These are phyloP conservation scores for Lentinula detonsa DNA, from an alignment of 768 basidiomycete genomes.

Conservation along the genomic window DNA sequence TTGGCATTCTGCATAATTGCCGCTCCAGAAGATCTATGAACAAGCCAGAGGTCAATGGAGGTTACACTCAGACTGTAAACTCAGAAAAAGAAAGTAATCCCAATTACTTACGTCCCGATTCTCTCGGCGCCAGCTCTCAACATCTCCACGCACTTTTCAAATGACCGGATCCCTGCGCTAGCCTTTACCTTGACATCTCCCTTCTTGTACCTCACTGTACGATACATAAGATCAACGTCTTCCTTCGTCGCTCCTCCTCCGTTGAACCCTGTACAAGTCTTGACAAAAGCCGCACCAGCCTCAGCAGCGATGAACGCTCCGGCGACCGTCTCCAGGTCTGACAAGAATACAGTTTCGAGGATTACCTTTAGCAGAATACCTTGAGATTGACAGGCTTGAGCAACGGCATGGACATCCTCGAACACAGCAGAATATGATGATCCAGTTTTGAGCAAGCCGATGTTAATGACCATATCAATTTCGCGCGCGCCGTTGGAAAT, in stretches of 20 bases:
- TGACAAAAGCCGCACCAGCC: conserved; percentile 47
- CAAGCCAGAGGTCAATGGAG: neutral
- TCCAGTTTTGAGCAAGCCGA: conserved; percentile 37
- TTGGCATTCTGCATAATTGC: conserved; percentile 19
- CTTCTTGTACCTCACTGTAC: conserved; percentile 28
- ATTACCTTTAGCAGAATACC: conserved; percentile 41
- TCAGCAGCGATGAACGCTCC: conserved; percentile 41
- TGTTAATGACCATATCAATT: conserved; percentile 47
- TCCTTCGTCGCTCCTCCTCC: conserved; percentile 39
- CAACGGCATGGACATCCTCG: conserved; percentile 33
- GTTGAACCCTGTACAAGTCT: conserved; percentile 47
- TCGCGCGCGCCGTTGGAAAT: conserved; percentile 41
- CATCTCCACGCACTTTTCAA: conserved; percentile 42
- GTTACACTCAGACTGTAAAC: neutral
- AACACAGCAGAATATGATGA: conserved; percentile 32
- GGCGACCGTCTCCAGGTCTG: conserved; percentile 38
- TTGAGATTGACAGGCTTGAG: conserved; percentile 21
- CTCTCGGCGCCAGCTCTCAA: conserved; percentile 43
- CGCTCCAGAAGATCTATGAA: conserved; percentile 19
- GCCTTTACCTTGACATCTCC: conserved; percentile 42
- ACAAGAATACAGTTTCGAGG: conserved; percentile 43
- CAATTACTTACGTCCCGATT: conserved; percentile 42
- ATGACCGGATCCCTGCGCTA: conserved; percentile 42
- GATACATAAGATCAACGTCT: conserved; percentile 40
- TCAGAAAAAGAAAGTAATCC: neutral